phyloP scores from a whole-genome alignment of 2,329 filamentous ascomycete genomes.

The Ophiostoma perfectum region DNA sequence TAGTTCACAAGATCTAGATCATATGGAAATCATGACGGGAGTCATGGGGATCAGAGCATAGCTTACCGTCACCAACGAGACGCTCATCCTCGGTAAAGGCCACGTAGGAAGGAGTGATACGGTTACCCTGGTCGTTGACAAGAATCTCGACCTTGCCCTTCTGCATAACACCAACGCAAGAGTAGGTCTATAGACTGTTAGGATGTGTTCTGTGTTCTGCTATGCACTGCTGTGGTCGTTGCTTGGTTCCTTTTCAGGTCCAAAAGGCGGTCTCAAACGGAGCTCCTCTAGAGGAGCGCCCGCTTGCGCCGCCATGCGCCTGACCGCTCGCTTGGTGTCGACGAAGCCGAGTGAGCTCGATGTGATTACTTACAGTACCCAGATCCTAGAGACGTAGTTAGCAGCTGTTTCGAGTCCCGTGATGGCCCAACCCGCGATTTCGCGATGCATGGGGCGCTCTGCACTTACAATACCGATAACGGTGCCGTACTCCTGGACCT shows the following conservation, averaged over 20 bases:
- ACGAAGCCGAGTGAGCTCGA: not conserved
- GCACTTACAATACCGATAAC: slow-evolving; percentile 74
- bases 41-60: slow-evolving; percentile 14
- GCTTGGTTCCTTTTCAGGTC: not conserved
- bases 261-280: not conserved
- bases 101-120: slow-evolving; percentile 92
- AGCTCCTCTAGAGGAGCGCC: no score
- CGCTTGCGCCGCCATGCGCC: slow-evolving; percentile 3
- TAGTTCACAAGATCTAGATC: not conserved
- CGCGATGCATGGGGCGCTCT: slow-evolving; percentile 30
- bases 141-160: slow-evolving; percentile 93
- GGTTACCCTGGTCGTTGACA: slow-evolving; percentile 91
- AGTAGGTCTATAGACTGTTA: slow-evolving; percentile 51
- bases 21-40: not conserved
- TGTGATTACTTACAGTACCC: slow-evolving; percentile 14
- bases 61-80: slow-evolving; percentile 74
- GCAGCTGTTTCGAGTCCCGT: slow-evolving; percentile 14
- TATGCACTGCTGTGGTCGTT: no score
- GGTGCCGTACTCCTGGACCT: slow-evolving; percentile 74
- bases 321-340: not conserved
- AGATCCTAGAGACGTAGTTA: slow-evolving; percentile 25
- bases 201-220: no score
- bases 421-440: not conserved
- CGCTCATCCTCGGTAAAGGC: slow-evolving; percentile 96
- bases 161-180: slow-evolving; percentile 92